Base-by-base conservation (phyloP, 148 eudicot genomes). In the Dianthus caryophyllus region DNA sequence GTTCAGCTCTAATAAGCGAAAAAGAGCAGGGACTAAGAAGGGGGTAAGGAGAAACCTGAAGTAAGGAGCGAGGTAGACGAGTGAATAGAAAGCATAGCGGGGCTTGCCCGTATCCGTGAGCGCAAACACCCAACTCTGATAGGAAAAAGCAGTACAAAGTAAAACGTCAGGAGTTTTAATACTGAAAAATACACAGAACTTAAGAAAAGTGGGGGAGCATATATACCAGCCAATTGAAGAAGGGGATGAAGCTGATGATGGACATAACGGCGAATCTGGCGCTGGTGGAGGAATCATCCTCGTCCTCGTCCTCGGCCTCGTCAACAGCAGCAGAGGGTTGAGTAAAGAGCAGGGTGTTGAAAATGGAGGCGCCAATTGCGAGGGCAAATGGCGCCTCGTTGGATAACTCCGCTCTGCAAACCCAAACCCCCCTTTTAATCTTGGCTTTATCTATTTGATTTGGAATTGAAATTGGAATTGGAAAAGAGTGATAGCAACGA, bases 191-290 rank as follows among this genome's bases (percentile, higher is more conserved):
- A n/a, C n/a, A n/a, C n/a, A n/a, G n/a, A n/a, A n/a, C n/a, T n/a
- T n/a, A n/a, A n/a, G n/a, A n/a, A n/a, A 10, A 12, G 25, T 2
- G 18, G 12, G 17, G 41, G 26, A 11, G 21, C 6, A 25, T 16
- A 14, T 48, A 72, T 41, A 94, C 99, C 88, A 94, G 79, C 99
- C 99, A 94, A 81, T 94, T 94, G 86, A 94, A 94, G 81, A 83
- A 94, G 61, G 99, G 99, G 65, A 94, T 90, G 83, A 90, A 80
- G 72, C 87, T 72, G 33, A 94, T 86, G 85, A 94, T 73, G 58
- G 83, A 88, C 97, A 94, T 94, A 38, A 90, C 90, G 3, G 91
- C 84, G 33, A 88, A 83, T 74, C 97, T 80, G 0, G 89, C 80
- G 73, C 90, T 97, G 1, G 85, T 84, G 1, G 99, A 67, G 54